Base-by-base conservation (phyloP, 345 rosid genomes). In the Orychophragmus violaceus region DNA sequence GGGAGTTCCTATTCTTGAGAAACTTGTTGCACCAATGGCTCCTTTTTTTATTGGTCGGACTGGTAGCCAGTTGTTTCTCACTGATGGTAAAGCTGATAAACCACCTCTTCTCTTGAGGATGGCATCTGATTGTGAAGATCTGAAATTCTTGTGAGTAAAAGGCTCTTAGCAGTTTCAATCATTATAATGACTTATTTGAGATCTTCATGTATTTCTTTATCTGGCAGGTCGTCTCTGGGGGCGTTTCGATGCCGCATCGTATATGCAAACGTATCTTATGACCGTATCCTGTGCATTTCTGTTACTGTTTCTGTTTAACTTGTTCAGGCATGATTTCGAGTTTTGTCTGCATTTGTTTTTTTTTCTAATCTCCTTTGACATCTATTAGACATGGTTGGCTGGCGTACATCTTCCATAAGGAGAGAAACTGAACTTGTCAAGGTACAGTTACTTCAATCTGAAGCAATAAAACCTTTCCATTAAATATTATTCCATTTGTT, bases 351-450 rank as follows among this genome's bases (percentile, higher is more conserved):
- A 45, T 59, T 54, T 53, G n/a, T 66, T 45, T 58, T 16, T 30
- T 6, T 55, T 11, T 12, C 28, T 61, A n/a, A 42, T 56, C 52
- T 76, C 82, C 80, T 77, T 87, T 87, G 80, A 77, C 83, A 45
- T 50, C 9, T 50, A 66, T 56, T 77, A 89, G 98, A 94, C 79
- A 90, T 94, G 99, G 99, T 94, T 68, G 99, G 99, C 59, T 94
- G 99, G 99, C 99, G 99, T 59, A 94, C 97, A 54, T 94, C 98
- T 49, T 93, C 98, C 59, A 81, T 93, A 56, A 88, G 98, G 80
- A 83, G 98, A 78, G 97, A 88, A 79, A 82, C 74, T 14, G 98
- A 93, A 80, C 96, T 88, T 68, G 78, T 83, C 16, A 85, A 80
- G 89, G 98, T 89, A 62, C 21, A 0, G 22, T 28, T 57, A 0